Evolutionary conservation across 352 stramenopile species (phyloP).

Genomic region (Globisporangium alternatum): DNA sequence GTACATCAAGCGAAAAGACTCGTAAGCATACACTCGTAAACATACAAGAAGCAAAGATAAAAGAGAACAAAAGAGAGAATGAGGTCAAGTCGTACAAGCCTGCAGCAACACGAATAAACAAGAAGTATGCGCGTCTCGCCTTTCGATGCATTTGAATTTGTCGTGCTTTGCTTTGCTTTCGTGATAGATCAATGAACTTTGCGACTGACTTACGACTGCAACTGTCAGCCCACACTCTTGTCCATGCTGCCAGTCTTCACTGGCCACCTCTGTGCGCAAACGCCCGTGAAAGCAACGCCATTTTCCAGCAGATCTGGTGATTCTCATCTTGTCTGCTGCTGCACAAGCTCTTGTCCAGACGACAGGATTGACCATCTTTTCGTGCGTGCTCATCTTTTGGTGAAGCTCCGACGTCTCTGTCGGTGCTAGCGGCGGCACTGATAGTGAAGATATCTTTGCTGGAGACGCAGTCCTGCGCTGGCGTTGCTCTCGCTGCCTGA

Average conservation of each 20-base stretch:
- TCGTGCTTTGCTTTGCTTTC: neutral
- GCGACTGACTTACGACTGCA: neutral
- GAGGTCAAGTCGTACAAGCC: neutral
- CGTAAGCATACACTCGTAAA: neutral
- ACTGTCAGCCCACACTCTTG: neutral
- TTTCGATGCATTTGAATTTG: neutral
- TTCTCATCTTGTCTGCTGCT: neutral
- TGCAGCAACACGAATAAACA: neutral
- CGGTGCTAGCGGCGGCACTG: too few relatives aligned
- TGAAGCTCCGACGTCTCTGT: neutral
- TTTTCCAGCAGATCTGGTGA: neutral
- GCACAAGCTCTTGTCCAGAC: too few relatives aligned
- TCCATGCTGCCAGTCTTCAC: neutral
- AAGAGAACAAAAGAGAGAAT: neutral
- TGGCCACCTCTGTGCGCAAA: neutral
- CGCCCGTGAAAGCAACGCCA: neutral
- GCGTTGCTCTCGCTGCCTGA: neutral
- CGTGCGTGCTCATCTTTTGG: neutral
- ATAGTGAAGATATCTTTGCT: neutral
- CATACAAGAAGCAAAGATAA: neutral
- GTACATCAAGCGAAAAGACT: slow-evolving; percentile 80
- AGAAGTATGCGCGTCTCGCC: neutral
- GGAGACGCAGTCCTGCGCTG: neutral
- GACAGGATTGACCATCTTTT: neutral
- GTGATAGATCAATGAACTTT: neutral